Base-by-base conservation (phyloP, 108 stramenopile genomes). In the Cyclotella kingstonii region DNA sequence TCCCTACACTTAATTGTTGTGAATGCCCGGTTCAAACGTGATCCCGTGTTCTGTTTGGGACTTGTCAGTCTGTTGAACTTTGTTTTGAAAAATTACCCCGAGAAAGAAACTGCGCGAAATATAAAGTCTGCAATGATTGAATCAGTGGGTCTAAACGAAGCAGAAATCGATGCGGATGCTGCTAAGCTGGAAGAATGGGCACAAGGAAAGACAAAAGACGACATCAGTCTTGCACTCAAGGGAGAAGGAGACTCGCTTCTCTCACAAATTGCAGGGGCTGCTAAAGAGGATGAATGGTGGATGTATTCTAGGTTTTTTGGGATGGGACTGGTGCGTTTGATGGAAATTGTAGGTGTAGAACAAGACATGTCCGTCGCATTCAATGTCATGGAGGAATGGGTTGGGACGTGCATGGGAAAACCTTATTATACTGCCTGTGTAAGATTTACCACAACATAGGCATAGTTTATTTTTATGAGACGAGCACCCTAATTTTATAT, bases 241-340 rank as follows among this genome's bases (percentile, higher is more conserved):
- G 88, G 90, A 21, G 94, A 97, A 54, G 87, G 88, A 17, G 79
- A 81, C 35, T 84, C 78, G 18, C 77, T 77, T 9, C 49, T 91
- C 17, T 87, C 87, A 4, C n/a, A 41, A 8, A 75, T 85, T 55
- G 89, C 89, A 43, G 65, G 58, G 1, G 68, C 60, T 10, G 79
- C 85, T 46, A 95, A 92, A 74, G 84, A 38, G 4, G 87, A 95
- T 48, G 84, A 92, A 59, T 92, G 69, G 66, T 95, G 91, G 91
- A 85, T 92, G 86, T 95, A 95, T 75, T 90, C 89, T 27, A 72
- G 85, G 58, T 89, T 81, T 77, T 95, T 92, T 47, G 94, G 94
- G 19, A 71, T 95, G 54, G 94, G 94, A 25, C 51, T 95, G 26
- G 52, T 95, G 12, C 79, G 76, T 65, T 46, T 95, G 21, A 92